phyloP scores from a whole-genome alignment of 352 stramenopile genomes.

The Phytophthora tubulina region DNA sequence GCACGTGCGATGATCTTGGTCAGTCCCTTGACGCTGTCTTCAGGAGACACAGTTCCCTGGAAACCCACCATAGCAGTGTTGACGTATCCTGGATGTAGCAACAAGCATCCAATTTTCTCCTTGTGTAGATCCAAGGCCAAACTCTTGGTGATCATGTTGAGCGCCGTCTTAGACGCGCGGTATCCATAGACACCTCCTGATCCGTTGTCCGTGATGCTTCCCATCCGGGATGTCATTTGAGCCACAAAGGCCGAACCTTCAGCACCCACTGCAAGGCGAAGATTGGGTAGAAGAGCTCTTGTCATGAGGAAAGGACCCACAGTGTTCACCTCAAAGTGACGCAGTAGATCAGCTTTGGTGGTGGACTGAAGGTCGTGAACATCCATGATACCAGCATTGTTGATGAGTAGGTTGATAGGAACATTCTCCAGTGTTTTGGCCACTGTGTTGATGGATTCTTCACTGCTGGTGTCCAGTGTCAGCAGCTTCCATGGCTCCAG shows the following conservation, averaged over 20 bases:
- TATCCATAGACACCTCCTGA: constrained; percentile 70
- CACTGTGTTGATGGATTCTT: constrained; percentile 49
- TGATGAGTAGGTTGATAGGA: constrained; percentile 67
- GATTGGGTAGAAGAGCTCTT: constrained; percentile 57
- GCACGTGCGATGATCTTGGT: constrained; percentile 47
- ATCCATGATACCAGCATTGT: constrained; percentile 68
- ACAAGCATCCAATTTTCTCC: constrained; percentile 63
- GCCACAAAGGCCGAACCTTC: constrained; percentile 50
- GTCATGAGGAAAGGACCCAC: constrained; percentile 73
- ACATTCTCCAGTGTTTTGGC: constrained; percentile 50
- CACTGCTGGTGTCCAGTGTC: constrained; percentile 43
- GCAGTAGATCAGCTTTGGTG: constrained; percentile 60
- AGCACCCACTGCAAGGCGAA: constrained; percentile 43
- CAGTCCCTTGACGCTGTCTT: constrained; percentile 53
- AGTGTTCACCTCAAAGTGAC: constrained; percentile 73
- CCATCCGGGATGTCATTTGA: constrained; percentile 65
- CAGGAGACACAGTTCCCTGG: constrained; percentile 40
- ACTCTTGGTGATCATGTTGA: constrained; percentile 81
- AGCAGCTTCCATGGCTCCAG: constrained; percentile 45
- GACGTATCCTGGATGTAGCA: constrained; percentile 74
- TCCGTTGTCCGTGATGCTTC: constrained; percentile 44
- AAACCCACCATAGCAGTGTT: constrained; percentile 64
- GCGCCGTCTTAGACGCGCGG: constrained; percentile 76
- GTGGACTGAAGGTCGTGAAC: constrained; percentile 42
- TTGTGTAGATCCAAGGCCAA: constrained; percentile 55